Conservation (phyloP, 2,329 filamentous ascomycete genomes). For the Fusarium zealandicum region DNA sequence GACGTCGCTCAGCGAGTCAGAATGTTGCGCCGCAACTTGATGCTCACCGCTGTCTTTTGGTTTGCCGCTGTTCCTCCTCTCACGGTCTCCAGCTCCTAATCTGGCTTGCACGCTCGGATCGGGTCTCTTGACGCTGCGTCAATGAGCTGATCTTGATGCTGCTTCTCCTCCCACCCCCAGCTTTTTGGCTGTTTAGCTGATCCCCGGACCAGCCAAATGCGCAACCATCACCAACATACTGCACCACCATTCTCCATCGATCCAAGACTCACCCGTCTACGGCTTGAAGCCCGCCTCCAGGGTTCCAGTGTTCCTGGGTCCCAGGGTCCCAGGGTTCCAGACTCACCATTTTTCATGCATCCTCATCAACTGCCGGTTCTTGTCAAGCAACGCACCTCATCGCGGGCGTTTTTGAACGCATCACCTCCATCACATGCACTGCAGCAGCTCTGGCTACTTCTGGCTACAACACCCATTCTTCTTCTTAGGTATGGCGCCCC, state of each 20-base stretch:
- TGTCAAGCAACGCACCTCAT: constrained; percentile 13
- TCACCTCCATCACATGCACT: constrained; percentile 24
- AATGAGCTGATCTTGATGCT: constrained; percentile 33
- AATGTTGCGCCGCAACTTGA: constrained; percentile 5
- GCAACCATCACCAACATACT: constrained; percentile 23
- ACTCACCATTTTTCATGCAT: constrained; percentile 15
- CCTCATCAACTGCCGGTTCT: constrained; percentile 33
- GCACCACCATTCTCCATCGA: constrained; percentile 5
- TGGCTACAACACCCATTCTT: constrained; percentile 15
- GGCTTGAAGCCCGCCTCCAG: constrained; percentile 12
- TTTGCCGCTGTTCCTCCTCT: constrained; percentile 6
- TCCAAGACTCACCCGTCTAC: not conserved
- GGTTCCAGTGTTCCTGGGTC: constrained; percentile 24
- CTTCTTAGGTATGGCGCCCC: constrained; percentile 19
- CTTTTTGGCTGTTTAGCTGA: constrained; percentile 18
- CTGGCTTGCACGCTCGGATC: constrained; percentile 6
- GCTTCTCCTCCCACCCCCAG: constrained; percentile 9
- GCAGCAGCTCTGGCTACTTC: constrained; percentile 8
- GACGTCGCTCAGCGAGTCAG: constrained; percentile 19
- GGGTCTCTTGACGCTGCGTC: constrained; percentile 20
- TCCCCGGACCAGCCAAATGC: constrained; percentile 20
- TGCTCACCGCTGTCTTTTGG: constrained; percentile 24
- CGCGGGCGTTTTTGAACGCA: constrained; percentile 10
- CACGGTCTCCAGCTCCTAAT: constrained; percentile 6
- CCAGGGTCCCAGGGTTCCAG: constrained; percentile 23